Evolutionary conservation across 495 filamentous ascomycete species (phyloP).

Genomic region (Pyronema omphalodes): DNA sequence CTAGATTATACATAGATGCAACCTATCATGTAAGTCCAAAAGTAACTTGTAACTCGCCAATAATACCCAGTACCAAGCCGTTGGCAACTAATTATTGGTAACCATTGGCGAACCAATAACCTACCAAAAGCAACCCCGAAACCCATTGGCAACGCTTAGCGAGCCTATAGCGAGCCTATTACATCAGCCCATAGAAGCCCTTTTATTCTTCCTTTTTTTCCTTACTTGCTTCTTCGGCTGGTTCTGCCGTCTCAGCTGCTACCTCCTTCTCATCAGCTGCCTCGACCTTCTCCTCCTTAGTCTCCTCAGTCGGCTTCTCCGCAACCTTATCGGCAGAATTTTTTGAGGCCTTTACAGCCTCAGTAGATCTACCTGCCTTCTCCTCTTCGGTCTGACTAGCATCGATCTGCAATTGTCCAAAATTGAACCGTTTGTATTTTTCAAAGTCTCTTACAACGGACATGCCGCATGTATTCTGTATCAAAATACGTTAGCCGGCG

Average conservation of each 20-base stretch:
- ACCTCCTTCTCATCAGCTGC: not conserved
- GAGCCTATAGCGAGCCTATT: no score
- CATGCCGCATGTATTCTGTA: constrained; percentile 58
- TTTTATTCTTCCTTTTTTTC: not conserved
- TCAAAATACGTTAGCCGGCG: not conserved
- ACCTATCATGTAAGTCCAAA: no score
- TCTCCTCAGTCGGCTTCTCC: not conserved
- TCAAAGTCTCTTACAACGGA: constrained; percentile 60
- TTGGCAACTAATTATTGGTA: no score
- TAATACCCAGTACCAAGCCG: no score
- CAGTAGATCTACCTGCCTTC: not conserved
- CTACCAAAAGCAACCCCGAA: no score
- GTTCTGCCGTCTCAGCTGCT: not conserved
- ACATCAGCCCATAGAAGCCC: no score
- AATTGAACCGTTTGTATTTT: constrained; percentile 49
- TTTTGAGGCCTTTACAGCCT: not conserved
- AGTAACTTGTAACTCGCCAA: no score
- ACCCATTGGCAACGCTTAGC: no score
- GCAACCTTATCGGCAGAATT: not conserved
- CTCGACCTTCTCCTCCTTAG: not conserved
- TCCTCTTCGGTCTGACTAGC: constrained; percentile 9
- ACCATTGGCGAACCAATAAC: no score
- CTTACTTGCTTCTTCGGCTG: not conserved
- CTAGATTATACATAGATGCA: no score
- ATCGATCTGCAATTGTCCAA: constrained; percentile 41